Evolutionary conservation across 345 rosid genomes (phyloP).

Genomic region (Eutrema heterophyllum): DNA sequence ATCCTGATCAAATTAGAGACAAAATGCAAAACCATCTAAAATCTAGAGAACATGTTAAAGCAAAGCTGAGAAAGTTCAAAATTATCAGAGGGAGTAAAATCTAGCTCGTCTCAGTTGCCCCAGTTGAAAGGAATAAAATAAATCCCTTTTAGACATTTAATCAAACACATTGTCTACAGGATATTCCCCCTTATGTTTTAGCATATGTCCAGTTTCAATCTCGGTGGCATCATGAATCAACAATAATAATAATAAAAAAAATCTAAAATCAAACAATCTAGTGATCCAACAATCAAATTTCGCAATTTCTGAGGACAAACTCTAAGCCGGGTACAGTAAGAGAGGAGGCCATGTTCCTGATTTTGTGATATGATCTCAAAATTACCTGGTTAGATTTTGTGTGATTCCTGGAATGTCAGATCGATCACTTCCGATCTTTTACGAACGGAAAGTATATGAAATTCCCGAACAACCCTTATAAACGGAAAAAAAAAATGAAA

Average conservation of each 20-base stretch:
- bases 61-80: not conserved
- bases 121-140: not conserved
- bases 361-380: not conserved
- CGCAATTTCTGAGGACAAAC: not conserved
- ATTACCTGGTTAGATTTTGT: constrained; percentile 3
- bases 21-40: not conserved
- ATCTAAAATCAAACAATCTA: not conserved
- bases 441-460: not conserved
- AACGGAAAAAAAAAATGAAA: not conserved
- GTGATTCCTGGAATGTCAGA: not conserved
- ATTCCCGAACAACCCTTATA: not conserved
- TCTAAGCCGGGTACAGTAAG: not conserved
- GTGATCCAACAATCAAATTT: not conserved
- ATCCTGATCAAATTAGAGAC: not conserved
- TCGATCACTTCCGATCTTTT: not conserved
- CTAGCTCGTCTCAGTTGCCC: not conserved
- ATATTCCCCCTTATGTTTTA: not conserved
- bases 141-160: constrained; percentile 18
- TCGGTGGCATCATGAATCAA: constrained; percentile 2
- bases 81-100: not conserved
- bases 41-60: not conserved
- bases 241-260: not conserved
- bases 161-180: constrained; percentile 22
- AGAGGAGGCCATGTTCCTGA: not conserved
- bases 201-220: not conserved